phyloP scores from a whole-genome alignment of 106 monocot species.

The Cymbidium sinense region DNA sequence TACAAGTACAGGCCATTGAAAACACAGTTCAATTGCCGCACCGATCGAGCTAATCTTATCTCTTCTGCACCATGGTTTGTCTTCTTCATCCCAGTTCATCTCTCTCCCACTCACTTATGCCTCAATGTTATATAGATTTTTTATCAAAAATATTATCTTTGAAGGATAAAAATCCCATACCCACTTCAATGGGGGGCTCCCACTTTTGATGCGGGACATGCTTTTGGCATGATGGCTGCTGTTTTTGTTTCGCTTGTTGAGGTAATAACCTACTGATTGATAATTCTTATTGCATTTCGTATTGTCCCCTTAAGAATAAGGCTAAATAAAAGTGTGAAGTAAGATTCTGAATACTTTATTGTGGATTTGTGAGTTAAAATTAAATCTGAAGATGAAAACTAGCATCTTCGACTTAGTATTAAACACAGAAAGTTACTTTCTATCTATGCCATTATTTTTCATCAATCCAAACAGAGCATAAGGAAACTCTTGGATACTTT shows the following conservation, averaged over 20 bases:
- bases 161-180: conserved; percentile 90
- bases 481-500: neutral
- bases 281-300: neutral
- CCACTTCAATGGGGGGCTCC: conserved; percentile 97
- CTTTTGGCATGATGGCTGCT: conserved; percentile 97
- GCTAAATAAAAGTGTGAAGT: neutral
- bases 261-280: conserved; percentile 26
- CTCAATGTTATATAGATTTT: neutral
- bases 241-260: conserved; percentile 83
- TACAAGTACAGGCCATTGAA: conserved; percentile 54
- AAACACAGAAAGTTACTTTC: neutral
- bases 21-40: conserved; percentile 75
- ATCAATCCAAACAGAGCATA: neutral
- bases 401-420: neutral
- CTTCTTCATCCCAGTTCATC: neutral
- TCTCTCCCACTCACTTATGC: neutral
- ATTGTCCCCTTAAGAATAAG: neutral
- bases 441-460: neutral
- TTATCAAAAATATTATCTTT: neutral
- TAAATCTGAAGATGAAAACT: neutral
- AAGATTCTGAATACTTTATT: neutral
- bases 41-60: conserved; percentile 83
- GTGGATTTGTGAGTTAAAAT: no score
- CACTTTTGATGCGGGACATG: conserved; percentile 85
- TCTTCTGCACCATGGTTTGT: conserved; percentile 87